phyloP scores from a whole-genome alignment of 352 stramenopile genomes.

The Globisporangium uncinulatum region DNA sequence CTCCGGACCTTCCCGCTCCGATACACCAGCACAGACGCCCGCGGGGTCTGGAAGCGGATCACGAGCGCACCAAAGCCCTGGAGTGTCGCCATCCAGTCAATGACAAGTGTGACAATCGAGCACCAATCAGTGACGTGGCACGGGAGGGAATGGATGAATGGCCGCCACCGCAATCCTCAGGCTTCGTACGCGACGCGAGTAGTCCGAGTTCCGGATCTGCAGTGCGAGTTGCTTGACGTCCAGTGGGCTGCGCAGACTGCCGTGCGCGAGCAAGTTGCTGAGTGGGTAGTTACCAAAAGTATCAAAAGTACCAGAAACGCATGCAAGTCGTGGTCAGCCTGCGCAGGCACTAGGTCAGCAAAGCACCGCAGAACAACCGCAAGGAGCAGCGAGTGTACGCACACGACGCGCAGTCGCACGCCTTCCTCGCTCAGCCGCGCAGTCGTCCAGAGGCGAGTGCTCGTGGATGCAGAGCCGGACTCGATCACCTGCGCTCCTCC shows the following conservation, averaged over 20 bases:
- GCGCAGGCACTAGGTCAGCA: background rate
- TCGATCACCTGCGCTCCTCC: no score
- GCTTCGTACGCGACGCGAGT: slow-evolving; percentile 39
- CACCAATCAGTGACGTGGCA: background rate
- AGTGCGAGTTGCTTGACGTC: slow-evolving; percentile 62
- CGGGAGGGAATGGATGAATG: no score
- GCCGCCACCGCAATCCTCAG: no score
- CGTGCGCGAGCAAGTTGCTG: slow-evolving; percentile 64
- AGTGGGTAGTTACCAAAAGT: background rate
- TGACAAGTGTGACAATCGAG: background rate
- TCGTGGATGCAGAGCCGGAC: background rate
- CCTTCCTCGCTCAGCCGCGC: slow-evolving; percentile 41
- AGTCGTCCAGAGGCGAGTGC: slow-evolving; percentile 23
- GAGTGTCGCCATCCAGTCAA: background rate
- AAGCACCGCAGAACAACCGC: background rate
- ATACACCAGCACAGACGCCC: slow-evolving; percentile 56
- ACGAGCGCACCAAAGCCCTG: slow-evolving; percentile 64
- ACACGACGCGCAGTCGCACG: slow-evolving; percentile 55
- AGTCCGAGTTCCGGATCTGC: slow-evolving; percentile 68
- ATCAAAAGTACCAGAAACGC: no score
- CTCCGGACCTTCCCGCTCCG: slow-evolving; percentile 51
- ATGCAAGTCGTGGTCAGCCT: no score
- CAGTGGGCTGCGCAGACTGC: slow-evolving; percentile 40
- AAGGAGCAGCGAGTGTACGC: slow-evolving; percentile 7
- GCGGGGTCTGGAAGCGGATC: slow-evolving; percentile 52